phyloP scores from a whole-genome alignment of 202 grass and related monocot genomes.

The Digitaria exilis region DNA sequence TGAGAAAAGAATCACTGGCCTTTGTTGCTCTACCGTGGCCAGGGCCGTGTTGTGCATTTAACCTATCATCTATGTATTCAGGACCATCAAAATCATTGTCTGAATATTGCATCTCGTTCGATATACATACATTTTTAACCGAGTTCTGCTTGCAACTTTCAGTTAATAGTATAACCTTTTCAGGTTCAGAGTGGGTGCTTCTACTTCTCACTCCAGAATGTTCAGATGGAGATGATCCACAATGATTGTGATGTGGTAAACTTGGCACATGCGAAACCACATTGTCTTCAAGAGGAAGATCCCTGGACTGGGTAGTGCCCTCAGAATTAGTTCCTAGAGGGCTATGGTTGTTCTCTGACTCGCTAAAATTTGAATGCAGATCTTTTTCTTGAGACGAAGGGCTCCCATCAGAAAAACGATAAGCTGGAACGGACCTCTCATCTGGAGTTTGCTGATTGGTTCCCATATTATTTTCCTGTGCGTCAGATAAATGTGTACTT shows the following conservation, averaged over 20 bases:
- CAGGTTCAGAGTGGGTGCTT: slow-evolving; percentile 77
- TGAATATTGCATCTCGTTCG: slow-evolving; percentile 65
- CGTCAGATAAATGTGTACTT: slow-evolving; percentile 46
- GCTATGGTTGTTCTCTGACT: slow-evolving; percentile 42
- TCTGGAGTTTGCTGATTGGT: slow-evolving; percentile 24
- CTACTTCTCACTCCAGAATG: slow-evolving; percentile 71
- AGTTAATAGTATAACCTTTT: slow-evolving; percentile 66
- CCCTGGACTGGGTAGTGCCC: slow-evolving; percentile 36
- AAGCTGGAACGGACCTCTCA: slow-evolving; percentile 60
- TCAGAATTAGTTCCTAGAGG: slow-evolving; percentile 44
- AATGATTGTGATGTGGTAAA: slow-evolving; percentile 60
- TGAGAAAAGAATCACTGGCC: slow-evolving; percentile 67
- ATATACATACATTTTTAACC: slow-evolving; percentile 66
- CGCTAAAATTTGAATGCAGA: slow-evolving; percentile 52
- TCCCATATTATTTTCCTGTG: slow-evolving; percentile 33
- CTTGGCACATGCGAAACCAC: slow-evolving; percentile 55
- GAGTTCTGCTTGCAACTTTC: slow-evolving; percentile 80
- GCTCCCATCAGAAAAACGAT: slow-evolving; percentile 52
- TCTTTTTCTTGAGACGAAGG: slow-evolving; percentile 52
- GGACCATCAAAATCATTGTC: slow-evolving; percentile 54
- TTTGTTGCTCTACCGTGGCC: slow-evolving; percentile 42
- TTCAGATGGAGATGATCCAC: slow-evolving; percentile 60
- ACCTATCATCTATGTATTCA: slow-evolving; percentile 49
- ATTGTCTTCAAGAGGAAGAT: slow-evolving; percentile 53
- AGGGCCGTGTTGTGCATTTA: slow-evolving; percentile 46